phyloP scores from a whole-genome alignment of 192 early-diverging fungal species.

The Rhizoclosmatium globosum region DNA sequence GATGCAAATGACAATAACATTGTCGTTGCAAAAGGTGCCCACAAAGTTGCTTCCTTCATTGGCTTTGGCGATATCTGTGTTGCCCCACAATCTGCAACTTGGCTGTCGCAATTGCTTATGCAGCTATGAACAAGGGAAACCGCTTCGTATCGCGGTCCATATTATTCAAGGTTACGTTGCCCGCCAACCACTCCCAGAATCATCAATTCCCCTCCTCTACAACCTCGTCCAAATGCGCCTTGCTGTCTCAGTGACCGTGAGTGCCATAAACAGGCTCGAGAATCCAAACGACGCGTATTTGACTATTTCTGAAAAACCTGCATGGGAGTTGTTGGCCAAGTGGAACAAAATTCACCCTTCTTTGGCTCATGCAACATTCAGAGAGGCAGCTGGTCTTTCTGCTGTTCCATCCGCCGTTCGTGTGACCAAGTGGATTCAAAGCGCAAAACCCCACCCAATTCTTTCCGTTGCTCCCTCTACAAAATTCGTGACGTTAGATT shows the following conservation, averaged over 20 bases:
- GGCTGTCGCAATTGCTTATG: not conserved
- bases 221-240: too few relatives aligned
- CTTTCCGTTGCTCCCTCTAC: not conserved
- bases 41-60: not conserved
- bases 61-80: not conserved
- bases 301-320: too few relatives aligned
- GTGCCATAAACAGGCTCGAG: too few relatives aligned
- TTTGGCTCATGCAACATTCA: not conserved
- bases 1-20: not conserved
- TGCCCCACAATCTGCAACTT: not conserved
- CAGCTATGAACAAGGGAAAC: not conserved
- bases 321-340: too few relatives aligned
- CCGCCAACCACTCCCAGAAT: not conserved
- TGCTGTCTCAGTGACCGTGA: too few relatives aligned
- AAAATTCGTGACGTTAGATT: not conserved
- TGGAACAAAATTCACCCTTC: not conserved
- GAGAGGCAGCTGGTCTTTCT: not conserved
- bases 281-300: too few relatives aligned
- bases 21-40: not conserved
- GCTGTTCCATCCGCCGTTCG: not conserved
- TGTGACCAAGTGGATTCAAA: not conserved
- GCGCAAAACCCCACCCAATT: not conserved
- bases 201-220: not conserved
- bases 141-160: not conserved
- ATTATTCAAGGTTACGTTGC: not conserved